Base-by-base conservation (phyloP, 192 early-diverging fungal species). In the Coemansia sp. region DNA sequence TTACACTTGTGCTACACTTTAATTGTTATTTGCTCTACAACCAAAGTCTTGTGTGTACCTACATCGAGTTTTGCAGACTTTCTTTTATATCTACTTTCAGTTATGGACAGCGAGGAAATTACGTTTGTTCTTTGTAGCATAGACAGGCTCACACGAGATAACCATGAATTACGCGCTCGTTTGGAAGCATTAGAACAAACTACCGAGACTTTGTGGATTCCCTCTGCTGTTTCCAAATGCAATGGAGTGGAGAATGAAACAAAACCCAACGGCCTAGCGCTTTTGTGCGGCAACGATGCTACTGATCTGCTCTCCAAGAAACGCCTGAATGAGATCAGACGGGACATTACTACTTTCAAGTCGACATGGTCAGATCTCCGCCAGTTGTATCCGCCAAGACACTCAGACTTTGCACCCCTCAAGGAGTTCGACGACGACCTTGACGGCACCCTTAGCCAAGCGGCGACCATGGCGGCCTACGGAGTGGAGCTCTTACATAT, bases 61-160 rank as follows among this genome's bases (percentile, higher is more conserved):
- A 29, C 27, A 29, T 29, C 27, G 27, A 29, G 27, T 29, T 29
- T 29, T 29, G 27, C 27, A 29, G 27, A 29, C 27, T 29, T 29
- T 29, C 27, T 29, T 29, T 29, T 29, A 29, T 29, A 29, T 29
- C 27, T 29, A 29, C 27, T 29, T 29, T 29, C 27, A 29, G 27
- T 29, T 29, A 38, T 27, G 33, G 31, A 46, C 39, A 49, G 65
- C 36, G 31, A 73, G 40, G 36, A 61, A 61, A 31, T 20, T n/a
- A 49, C 47, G 3, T 49, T 49, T 20, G 18, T 49, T 49, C 8
- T 49, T 3, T 49, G 47, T n/a, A 49, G 50, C 22, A 27, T 52
- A 8, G 50, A 52, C 50, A 27, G 5, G 3, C 50, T 52, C 22
- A 52, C 20, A 15, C 20, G 7, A 24, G 50, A 24, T 2, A 52